Evolutionary conservation across 2,329 filamentous ascomycete species (phyloP), one percentile per base, ranked within the genome.

Genomic region (Aspergillus sojae): DNA sequence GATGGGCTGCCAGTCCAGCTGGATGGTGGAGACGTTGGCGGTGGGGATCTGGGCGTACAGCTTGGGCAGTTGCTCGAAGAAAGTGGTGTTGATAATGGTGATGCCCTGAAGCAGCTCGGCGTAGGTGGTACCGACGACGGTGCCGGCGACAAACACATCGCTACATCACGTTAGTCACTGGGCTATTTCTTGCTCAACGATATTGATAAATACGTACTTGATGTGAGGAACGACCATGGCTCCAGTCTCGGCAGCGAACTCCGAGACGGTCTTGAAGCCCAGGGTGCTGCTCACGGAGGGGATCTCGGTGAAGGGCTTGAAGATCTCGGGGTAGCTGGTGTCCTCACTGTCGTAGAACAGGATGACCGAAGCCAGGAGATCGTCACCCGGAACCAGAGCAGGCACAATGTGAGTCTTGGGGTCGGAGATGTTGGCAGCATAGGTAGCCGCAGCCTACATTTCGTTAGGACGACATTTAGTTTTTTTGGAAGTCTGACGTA

Each of bases 21-120:
- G 71, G 55, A 82, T 74, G 65, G 80, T 80, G 46, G 78, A 79
- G 60, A 81, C 78, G 57, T 73, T 76, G 39, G 72, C 72, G 5
- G 63, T 63, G 32, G 76, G 77, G 16, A 77, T 68, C 57, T 73
- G 65, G 54, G 70, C 72, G 63, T 77, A 75, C 3, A 77, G 67
- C n/a, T 75, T 74, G 14, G 80, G 77, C 30, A 82, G 72, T 30
- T 79, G 73, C 32, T 70, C 71, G 50, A 79, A 72, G 62, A 81
- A 75, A 14, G 76, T 73, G 50, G 74, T 68, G 68, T 82, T 80
- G 60, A 81, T 76, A 62, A 75, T 68, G 60, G 75, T 75, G 46
- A 78, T 74, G 9, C 77, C 77, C 52, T 77, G 71, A 26, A 68
- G 69, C 67, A 81, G 74, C 16, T 81, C 70, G 14, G 61, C 57